Base-by-base conservation (phyloP, 1,284 basidiomycete genomes). In the Ustanciosporium gigantosporum region DNA sequence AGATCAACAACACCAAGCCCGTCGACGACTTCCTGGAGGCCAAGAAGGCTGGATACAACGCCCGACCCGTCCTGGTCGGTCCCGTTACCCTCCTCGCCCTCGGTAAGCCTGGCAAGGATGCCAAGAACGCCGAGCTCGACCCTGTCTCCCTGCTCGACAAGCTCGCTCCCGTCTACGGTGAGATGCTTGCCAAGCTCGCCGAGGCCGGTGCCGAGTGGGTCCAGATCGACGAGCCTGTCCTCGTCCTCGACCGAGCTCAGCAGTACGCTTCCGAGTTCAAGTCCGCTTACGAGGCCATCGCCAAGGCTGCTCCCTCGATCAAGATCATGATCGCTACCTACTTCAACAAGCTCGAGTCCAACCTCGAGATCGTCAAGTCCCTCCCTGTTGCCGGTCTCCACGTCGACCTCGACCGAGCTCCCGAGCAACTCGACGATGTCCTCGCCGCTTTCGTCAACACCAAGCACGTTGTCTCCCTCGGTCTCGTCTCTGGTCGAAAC, bases 401-500 rank as follows among this genome's bases (percentile, higher is more conserved):
- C 84, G 87, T 98, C 74, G 95, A 99, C 80, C 87, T 98, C 66
- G 88, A 91, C 82, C 91, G 94, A 81, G 79, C 79, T 6, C 89
- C 93, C 44, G 84, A 81, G 68, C 94, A 98, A 81, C 87, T 99
- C 70, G 88, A 91, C 52, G 83, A 84, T 39, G 90, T 92, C 60
- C 67, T 96, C 59, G 83, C 84, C 43, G 91, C 91, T 55, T 79
- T 97, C 80, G 47, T 45, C 36, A 38, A 44, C 43, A 73, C 58
- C 48, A 82, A 82, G 79, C 85, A 93, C 67, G 80, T 87, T 60
- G 84, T 99, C 51, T 98, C 95, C 50, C 88, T 98, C 66, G 95
- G 95, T 82, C 80, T 98, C 62, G 90, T 99, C 66, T 98, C 95
- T 34, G 95, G 95, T 61, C 91, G 95, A 79, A 98, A 98, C 84